Evolutionary conservation across 163 green algal species (phyloP).

Genomic region (Chloroidium sp.): DNA sequence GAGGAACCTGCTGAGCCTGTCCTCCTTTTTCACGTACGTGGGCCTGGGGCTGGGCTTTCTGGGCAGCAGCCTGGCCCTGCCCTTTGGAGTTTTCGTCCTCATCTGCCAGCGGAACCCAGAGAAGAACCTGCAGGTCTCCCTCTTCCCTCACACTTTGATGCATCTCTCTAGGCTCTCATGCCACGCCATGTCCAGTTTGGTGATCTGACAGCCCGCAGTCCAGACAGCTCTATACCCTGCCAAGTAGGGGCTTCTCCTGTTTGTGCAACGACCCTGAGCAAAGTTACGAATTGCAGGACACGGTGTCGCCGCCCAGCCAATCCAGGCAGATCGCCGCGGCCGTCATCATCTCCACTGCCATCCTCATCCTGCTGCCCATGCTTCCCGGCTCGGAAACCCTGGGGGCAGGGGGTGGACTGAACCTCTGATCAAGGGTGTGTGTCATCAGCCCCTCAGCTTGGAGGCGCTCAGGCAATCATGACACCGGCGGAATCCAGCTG

Average conservation of each 20-base stretch:
- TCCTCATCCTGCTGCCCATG: constrained; percentile 20
- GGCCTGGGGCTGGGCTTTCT: constrained; percentile 81
- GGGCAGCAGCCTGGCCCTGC: constrained; percentile 62
- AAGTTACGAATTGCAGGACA: constrained; percentile 14
- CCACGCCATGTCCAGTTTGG: not conserved
- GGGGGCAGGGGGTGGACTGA: too few relatives aligned
- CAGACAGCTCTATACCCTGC: not conserved
- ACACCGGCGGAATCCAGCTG: too few relatives aligned
- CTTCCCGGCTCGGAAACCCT: not conserved
- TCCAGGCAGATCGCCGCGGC: not conserved
- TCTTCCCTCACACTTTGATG: not conserved
- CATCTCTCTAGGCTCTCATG: not conserved
- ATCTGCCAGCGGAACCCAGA: constrained; percentile 73
- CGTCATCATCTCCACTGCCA: not conserved
- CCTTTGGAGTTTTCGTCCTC: constrained; percentile 86
- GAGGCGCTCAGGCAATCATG: too few relatives aligned
- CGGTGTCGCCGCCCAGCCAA: constrained; percentile 6
- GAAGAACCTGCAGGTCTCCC: constrained; percentile 49
- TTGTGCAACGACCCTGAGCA: not conserved
- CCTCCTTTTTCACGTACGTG: constrained; percentile 79
- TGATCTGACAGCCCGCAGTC: not conserved
- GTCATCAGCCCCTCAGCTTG: too few relatives aligned
- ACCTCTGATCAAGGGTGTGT: too few relatives aligned
- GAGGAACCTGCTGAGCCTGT: constrained; percentile 44
- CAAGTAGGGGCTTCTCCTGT: not conserved